Base-by-base conservation (phyloP, 768 basidiomycete genomes). In the Daedaleopsis nitida region DNA sequence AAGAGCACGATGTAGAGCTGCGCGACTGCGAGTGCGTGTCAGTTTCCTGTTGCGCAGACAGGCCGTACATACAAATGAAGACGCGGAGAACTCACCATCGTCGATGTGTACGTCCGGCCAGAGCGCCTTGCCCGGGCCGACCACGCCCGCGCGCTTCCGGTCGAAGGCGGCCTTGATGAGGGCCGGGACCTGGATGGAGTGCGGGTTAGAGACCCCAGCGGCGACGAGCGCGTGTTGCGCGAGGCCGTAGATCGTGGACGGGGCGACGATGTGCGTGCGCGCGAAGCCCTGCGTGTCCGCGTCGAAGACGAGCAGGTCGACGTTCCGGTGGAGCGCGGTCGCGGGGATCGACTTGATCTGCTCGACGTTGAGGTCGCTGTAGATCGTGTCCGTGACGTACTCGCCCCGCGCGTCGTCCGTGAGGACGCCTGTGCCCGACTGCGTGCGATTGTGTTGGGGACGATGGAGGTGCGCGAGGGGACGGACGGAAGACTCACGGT, bases 61-160 rank as follows among this genome's bases (percentile, higher is more conserved):
- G n/a, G n/a, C n/a, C n/a, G n/a, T n/a, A n/a, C n/a, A n/a, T n/a
- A n/a, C n/a, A n/a, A n/a, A n/a, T n/a, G n/a, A n/a, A n/a, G n/a
- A n/a, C n/a, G n/a, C n/a, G n/a, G n/a, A n/a, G 45, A 19, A 62
- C 77, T 42, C 60, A 84, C 84, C 72, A 38, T 87, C 85, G 52
- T 80, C 73, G 55, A 86, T 77, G 60, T 86, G 78, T n/a, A 87
- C 81, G 64, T 83, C 74, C 1, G 81, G 79, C 87, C 86, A 89
- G 10, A 84, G 51, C 58, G 88, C 86, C 65, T 77, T 73, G 1
- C 88, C 87, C 52, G 77, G 67, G 2, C 87, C 86, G 12, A 88
- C 74, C 66, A 84, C 73, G 16, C 84, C 85, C 0, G 76, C 84
- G 37, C 80, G 77, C 0, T 77, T 77, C 35, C 87, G 77, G 59